Evolutionary conservation across 2,329 filamentous ascomycete species (phyloP).

Genomic region (Teratosphaeria zuluensis): DNA sequence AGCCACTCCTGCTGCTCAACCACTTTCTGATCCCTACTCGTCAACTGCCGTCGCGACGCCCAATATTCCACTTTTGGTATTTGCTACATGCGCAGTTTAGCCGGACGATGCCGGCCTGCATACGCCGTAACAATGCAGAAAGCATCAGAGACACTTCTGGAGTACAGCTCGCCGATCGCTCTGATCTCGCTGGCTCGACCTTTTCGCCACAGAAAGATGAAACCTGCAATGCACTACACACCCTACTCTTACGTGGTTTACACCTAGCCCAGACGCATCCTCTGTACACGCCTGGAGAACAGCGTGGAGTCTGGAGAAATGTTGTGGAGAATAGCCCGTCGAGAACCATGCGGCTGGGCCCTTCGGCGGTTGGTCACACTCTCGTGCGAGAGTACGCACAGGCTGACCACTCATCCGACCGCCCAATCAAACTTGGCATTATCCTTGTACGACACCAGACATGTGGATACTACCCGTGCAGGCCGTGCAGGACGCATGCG

Average conservation of each 20-base stretch:
- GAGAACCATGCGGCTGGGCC: not conserved
- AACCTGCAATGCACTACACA: not conserved
- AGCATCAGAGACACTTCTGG: not conserved
- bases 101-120: not conserved
- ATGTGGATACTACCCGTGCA: not conserved
- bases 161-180: too few species aligned
- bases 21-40: too few species aligned
- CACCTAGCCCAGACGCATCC: not conserved
- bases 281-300: not conserved
- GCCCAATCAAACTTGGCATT: not conserved
- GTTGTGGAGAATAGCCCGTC: not conserved
- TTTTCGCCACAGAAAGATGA: not conserved
- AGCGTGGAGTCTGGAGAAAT: not conserved
- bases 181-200: not conserved
- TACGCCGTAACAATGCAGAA: not conserved
- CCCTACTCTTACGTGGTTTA: too few species aligned
- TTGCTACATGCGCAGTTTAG: too few species aligned
- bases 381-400: not conserved
- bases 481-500: not conserved
- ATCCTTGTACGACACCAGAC: not conserved
- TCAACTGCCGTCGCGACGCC: too few species aligned
- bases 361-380: not conserved
- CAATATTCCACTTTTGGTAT: too few species aligned
- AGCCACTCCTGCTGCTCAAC: too few species aligned
- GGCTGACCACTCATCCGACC: not conserved